Conservation (phyloP, 495 filamentous ascomycete genomes). For the Letharia lupina region DNA sequence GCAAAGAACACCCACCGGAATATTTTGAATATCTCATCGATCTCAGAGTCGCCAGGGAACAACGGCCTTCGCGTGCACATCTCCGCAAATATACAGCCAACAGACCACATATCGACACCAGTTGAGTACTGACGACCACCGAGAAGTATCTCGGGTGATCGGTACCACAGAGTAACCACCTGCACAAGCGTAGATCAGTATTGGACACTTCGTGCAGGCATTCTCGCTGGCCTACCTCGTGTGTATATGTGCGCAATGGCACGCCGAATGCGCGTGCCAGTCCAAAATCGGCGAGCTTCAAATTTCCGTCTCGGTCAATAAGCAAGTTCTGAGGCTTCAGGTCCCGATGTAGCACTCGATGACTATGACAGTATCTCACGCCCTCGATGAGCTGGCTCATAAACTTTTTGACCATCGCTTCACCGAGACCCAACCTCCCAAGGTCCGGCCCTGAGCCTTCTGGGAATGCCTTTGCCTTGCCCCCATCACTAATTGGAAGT, state of each 20-base stretch:
- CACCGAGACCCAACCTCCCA: constrained; percentile 68
- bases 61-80: constrained; percentile 98
- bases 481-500: constrained; percentile 81
- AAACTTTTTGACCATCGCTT: constrained; percentile 93
- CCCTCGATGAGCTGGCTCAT: constrained; percentile 91
- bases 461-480: constrained; percentile 78
- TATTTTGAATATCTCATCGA: constrained; percentile 99
- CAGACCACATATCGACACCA: constrained; percentile 98
- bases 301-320: constrained; percentile 87
- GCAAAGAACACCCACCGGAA: constrained; percentile 60
- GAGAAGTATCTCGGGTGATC: constrained; percentile 93
- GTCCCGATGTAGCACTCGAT: constrained; percentile 89
- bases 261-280: constrained; percentile 94
- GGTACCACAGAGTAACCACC: constrained; percentile 98
- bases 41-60: constrained; percentile 97
- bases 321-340: constrained; percentile 97
- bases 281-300: constrained; percentile 97
- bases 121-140: constrained; percentile 97
- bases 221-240: constrained; percentile 53
- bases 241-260: constrained; percentile 91
- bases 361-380: constrained; percentile 90
- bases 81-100: constrained; percentile 97
- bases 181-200: constrained; percentile 26
- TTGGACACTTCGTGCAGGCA: not conserved
- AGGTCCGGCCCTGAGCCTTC: constrained; percentile 63